A percentile compares a stretch with the other conserved stretches of the same genome.
phyloP scores from a whole-genome alignment of 2,329 filamentous ascomycete species.

The Fusarium sp. region DNA sequence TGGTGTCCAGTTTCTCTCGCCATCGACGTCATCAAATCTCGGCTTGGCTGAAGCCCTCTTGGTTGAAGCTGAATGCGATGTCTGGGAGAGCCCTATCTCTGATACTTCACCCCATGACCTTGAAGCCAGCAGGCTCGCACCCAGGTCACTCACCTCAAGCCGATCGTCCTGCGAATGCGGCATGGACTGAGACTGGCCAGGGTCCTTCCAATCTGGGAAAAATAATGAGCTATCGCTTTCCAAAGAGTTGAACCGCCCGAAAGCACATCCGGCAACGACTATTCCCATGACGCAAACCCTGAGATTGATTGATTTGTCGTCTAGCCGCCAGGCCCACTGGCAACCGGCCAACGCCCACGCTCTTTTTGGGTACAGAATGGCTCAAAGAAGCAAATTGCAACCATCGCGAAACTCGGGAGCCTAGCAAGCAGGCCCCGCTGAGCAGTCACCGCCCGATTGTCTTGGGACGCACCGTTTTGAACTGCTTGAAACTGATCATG shows the following conservation, averaged over 20 bases:
- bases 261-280: conserved; percentile 2
- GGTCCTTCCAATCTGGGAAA: conserved; percentile 11
- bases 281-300: conserved; percentile 18
- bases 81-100: neutral
- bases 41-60: neutral
- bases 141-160: neutral
- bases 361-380: too few species aligned
- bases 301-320: neutral
- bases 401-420: neutral
- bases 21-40: conserved; percentile 33
- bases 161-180: conserved; percentile 6
- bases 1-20: conserved; percentile 15
- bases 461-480: conserved; percentile 17
- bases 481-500: conserved; percentile 1
- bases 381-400: neutral
- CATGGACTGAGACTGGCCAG: conserved; percentile 14
- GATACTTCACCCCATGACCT: neutral
- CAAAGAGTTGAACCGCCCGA: conserved; percentile 3
- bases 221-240: conserved; percentile 28
- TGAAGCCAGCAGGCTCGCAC: neutral
- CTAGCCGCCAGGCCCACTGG: neutral
- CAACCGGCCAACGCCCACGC: too few species aligned
- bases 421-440: neutral
- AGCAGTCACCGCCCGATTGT: neutral
- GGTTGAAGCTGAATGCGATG: neutral